phyloP scores from a whole-genome alignment of 805 yeast species.

The Myxozyma neotropica region DNA sequence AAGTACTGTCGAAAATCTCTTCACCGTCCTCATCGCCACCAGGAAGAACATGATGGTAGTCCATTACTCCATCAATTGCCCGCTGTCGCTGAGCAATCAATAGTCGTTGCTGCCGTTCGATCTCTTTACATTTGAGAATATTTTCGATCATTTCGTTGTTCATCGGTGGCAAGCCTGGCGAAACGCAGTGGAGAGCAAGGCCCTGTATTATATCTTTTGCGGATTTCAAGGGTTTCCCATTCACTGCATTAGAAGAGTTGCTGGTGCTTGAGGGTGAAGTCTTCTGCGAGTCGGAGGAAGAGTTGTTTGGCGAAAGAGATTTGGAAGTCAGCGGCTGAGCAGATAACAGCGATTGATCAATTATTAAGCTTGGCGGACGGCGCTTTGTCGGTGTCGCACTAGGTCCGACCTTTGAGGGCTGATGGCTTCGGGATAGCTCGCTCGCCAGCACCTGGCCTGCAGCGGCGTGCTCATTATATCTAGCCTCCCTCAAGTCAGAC shows the following conservation, averaged over 20 bases:
- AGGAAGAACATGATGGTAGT: neutral
- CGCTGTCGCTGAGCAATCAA: conserved; percentile 37
- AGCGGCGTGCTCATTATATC: too few relatives aligned
- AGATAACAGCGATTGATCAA: neutral
- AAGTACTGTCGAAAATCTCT: neutral
- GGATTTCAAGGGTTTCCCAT: conserved; percentile 16
- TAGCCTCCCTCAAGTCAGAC: too few relatives aligned
- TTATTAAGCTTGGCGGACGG: conserved; percentile 22
- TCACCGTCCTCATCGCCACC: neutral
- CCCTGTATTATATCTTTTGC: conserved; percentile 40
- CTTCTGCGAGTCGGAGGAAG: conserved; percentile 10
- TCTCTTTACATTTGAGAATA: conserved; percentile 34
- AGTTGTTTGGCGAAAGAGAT: neutral
- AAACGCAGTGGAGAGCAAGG: conserved; percentile 41
- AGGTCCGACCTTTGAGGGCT: too few relatives aligned
- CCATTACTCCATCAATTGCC: neutral
- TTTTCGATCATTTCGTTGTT: conserved; percentile 35
- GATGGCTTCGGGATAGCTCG: too few relatives aligned
- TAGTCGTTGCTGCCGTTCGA: conserved; percentile 39
- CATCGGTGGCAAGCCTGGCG: conserved; percentile 39
- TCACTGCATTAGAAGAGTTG: conserved; percentile 13
- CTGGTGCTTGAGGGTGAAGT: conserved; percentile 5
- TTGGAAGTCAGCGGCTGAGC: neutral
- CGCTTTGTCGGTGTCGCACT: conserved; percentile 15
- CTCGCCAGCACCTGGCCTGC: too few relatives aligned